Evolutionary conservation across 2,329 filamentous ascomycete species (phyloP), one percentile per base, ranked within the genome.

Genomic region (Fusarium paranaense): DNA sequence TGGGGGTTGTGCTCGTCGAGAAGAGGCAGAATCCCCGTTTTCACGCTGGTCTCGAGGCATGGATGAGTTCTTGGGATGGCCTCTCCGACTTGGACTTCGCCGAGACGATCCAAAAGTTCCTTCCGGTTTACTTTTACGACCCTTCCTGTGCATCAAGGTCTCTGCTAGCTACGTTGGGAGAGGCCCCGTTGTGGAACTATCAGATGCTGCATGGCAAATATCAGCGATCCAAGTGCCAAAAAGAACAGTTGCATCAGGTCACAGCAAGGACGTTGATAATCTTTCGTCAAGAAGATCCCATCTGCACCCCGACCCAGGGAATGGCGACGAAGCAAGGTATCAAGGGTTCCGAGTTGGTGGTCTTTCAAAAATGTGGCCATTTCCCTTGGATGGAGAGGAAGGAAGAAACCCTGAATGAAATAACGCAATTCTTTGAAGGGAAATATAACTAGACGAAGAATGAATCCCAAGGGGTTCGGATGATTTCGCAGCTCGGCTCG

Each of bases 331-430:
- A 37, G 14, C 14, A 57, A 35, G 52, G 54, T n/a, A 57, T 57
- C n/a, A 6, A 16, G 5, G 13, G 4, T 11, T 37, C 54, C 1
- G 2, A 37, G 2, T 2, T 57, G 20, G 33, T 57, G 6, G 32
- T n/a, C 2, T 13, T 25, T 27, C 20, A 57, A 14, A 16, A 57
- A 37, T 57, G 54, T 6, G 54, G 33, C 14, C 54, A 27, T 38
- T 57, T 57, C 5, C 54, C 54, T 6, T 57, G 54, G 54, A 27
- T 27, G n/a, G 33, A 57, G 20, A 57, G 10, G 54, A 57, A 18
- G 2, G 20, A 38, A 4, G 20, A 57, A 10, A 57, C 54, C 0
- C 2, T n/a, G 32, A 1, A 22, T 18, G 33, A 38, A 22, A 27
- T 57, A 25, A 11, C 6, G 3, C 5, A 16, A 8, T 38, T 57